Evolutionary conservation across 2,329 filamentous ascomycete genomes (phyloP).

Genomic region (Venturia nashicola): DNA sequence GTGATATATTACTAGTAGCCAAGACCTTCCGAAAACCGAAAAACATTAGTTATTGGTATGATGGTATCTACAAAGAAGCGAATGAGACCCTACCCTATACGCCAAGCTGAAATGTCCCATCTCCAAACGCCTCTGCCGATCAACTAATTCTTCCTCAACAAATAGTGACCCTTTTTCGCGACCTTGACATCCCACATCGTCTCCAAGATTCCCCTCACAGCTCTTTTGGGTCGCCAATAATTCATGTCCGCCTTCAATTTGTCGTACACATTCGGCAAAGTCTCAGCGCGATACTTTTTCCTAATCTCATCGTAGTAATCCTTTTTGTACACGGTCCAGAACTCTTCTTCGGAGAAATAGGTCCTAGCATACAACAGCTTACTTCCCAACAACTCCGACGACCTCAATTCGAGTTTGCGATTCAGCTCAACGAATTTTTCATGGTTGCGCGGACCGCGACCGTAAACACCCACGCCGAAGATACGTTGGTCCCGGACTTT

Average conservation of each 20-base stretch:
- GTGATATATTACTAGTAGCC: too few relatives aligned
- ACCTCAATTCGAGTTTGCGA: slow-evolving; percentile 46
- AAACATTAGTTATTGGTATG: neutral
- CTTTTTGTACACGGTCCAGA: slow-evolving; percentile 53
- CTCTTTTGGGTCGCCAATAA: neutral
- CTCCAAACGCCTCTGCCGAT: neutral
- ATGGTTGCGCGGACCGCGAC: neutral
- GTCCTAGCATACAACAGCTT: slow-evolving; percentile 62
- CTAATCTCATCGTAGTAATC: slow-evolving; percentile 47
- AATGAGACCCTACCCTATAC: neutral
- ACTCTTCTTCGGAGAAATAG: slow-evolving; percentile 55
- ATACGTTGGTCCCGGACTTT: slow-evolving; percentile 17
- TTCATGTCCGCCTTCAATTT: slow-evolving; percentile 35
- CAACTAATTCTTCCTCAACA: neutral
- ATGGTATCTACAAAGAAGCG: neutral
- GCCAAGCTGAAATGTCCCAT: neutral
- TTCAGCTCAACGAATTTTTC: slow-evolving; percentile 41
- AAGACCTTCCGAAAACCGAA: too few relatives aligned
- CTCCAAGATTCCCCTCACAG: neutral
- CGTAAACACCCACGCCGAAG: slow-evolving; percentile 53
- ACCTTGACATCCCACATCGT: slow-evolving; percentile 2
- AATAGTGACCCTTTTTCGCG: neutral
- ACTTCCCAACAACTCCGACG: slow-evolving; percentile 48
- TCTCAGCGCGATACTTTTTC: slow-evolving; percentile 44
- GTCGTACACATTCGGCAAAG: slow-evolving; percentile 53